Evolutionary conservation across 345 rosid species (phyloP).

Genomic region (Carallia brachiata): DNA sequence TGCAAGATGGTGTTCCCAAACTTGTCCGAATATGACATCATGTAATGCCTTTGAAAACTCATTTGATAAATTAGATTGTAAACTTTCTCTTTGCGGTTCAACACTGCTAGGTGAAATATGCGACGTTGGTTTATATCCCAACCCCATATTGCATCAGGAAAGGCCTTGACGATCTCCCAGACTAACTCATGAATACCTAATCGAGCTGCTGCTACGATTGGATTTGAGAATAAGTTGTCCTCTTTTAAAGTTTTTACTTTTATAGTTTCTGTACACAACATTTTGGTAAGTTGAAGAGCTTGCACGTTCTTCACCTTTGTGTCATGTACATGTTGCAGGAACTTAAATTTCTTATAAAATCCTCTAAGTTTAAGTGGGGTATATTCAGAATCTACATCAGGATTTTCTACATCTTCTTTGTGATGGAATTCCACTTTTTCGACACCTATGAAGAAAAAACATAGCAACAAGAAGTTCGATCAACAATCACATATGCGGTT

Average conservation of each 20-base stretch:
- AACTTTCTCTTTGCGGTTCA: neutral
- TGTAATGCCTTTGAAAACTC: neutral
- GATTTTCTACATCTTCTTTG: neutral
- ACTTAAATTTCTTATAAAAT: neutral
- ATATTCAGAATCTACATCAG: neutral
- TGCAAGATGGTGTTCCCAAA: neutral
- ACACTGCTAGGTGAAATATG: neutral
- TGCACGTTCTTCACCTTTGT: neutral
- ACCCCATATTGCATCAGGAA: neutral
- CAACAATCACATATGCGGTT: too few relatives aligned
- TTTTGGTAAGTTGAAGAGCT: neutral
- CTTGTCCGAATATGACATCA: neutral
- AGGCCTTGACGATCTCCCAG: neutral
- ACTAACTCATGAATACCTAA: neutral
- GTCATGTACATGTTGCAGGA: neutral
- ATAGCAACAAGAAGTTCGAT: too few relatives aligned
- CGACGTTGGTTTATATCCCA: rapidly evolving
- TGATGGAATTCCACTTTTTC: neutral
- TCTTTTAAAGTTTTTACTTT: neutral
- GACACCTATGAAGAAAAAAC: neutral
- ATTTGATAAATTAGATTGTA: neutral
- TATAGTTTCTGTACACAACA: neutral
- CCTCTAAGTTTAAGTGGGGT: neutral
- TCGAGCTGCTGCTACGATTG: neutral
- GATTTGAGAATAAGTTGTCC: rapidly evolving